phyloP scores from a whole-genome alignment of 2,329 filamentous ascomycete genomes.

The Hyphodiscus sp. region DNA sequence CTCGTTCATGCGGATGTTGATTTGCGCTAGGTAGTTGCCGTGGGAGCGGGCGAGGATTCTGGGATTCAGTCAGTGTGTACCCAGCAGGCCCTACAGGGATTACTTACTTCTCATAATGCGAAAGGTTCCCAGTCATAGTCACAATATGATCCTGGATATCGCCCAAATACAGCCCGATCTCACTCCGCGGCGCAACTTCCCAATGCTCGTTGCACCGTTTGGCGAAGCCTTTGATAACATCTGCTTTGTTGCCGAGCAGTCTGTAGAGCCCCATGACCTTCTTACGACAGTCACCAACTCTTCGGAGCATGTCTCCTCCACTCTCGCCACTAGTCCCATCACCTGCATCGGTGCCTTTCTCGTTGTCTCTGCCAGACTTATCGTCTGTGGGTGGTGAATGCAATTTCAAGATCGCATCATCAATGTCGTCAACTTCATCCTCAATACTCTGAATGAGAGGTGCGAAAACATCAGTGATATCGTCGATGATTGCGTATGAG shows the following conservation, averaged over 20 bases:
- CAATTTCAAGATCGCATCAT: slow-evolving; percentile 80
- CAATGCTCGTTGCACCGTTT: slow-evolving; percentile 98
- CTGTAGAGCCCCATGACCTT: slow-evolving; percentile 95
- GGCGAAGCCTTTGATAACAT: slow-evolving; percentile 98
- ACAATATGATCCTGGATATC: slow-evolving; percentile 99
- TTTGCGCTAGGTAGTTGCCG: slow-evolving; percentile 96
- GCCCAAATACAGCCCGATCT: slow-evolving; percentile 95
- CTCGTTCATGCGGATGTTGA: slow-evolving; percentile 99
- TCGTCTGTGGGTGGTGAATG: slow-evolving; percentile 53
- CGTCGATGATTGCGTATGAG: slow-evolving; percentile 94
- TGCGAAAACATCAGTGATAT: slow-evolving; percentile 94
- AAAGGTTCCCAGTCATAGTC: slow-evolving; percentile 95
- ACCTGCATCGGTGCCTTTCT: slow-evolving; percentile 41
- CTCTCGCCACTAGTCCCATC: slow-evolving; percentile 35
- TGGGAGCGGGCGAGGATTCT: slow-evolving; percentile 88
- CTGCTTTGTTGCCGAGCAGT: slow-evolving; percentile 90
- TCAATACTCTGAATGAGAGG: slow-evolving; percentile 91
- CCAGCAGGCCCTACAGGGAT: background rate
- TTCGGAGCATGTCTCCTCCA: slow-evolving; percentile 78
- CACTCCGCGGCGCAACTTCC: slow-evolving; percentile 89
- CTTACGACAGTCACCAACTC: slow-evolving; percentile 90
- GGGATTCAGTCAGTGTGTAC: background rate
- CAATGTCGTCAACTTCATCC: slow-evolving; percentile 94
- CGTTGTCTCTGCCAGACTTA: slow-evolving; percentile 34
- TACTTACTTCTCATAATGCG: slow-evolving; percentile 89